A percentile compares a stretch with the other conserved stretches of the same genome.
Conservation (phyloP, 2,329 filamentous ascomycete species). For the Alternaria incomplexa region DNA sequence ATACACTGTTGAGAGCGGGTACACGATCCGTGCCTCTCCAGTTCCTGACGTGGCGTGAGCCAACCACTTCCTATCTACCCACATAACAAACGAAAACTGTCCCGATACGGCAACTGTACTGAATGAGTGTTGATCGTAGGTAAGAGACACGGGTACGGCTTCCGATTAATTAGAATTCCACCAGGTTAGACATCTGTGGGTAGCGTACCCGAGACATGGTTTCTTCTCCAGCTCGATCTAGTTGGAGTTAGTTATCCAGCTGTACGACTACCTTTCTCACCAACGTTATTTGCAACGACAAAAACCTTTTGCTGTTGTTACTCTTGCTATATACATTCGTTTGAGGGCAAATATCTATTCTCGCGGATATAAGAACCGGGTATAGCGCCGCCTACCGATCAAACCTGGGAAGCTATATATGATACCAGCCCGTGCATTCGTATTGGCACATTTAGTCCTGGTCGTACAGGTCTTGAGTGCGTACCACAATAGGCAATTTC, state of each 20-base stretch:
- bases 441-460: not conserved
- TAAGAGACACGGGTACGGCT: conserved; percentile 14
- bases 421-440: not conserved
- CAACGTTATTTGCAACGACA: not conserved
- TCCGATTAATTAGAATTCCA: conserved; percentile 1
- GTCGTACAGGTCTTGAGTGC: not conserved
- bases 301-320: not conserved
- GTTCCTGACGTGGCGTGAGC: not conserved
- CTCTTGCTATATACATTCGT: not conserved
- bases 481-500: conserved; percentile 4
- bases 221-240: not conserved
- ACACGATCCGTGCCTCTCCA: not conserved
- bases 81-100: not conserved
- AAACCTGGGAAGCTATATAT: not conserved
- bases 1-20: not conserved
- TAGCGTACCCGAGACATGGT: not conserved
- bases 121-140: conserved; percentile 8
- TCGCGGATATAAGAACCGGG: not conserved
- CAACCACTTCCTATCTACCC: not conserved
- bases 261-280: not conserved
- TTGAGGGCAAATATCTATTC: not conserved
- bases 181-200: not conserved
- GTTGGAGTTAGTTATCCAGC: not conserved
- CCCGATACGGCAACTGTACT: conserved; percentile 7
- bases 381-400: not conserved